Percentiles rank a stretch among this genome's conserved stretches.
phyloP scores from a whole-genome alignment of 495 filamentous ascomycete genomes.

The Aspergillus nidulans region DNA sequence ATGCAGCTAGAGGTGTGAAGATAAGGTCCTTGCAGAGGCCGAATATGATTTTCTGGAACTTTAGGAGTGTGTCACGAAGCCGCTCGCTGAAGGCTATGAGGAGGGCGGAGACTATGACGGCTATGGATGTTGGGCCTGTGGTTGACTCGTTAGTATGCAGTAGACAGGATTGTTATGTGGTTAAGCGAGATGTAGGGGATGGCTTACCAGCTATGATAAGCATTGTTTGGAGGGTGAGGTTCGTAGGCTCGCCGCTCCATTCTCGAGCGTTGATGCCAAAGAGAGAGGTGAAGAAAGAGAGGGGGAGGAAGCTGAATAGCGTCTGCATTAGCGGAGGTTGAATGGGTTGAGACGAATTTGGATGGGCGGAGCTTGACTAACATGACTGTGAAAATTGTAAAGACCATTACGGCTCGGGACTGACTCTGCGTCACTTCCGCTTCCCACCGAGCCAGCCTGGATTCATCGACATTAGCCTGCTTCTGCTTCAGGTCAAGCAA shows the following conservation, averaged over 20 bases:
- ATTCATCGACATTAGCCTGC: slow-evolving; percentile 65
- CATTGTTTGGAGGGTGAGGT: slow-evolving; percentile 30
- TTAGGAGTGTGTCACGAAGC: slow-evolving; percentile 28
- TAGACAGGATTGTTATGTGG: not conserved
- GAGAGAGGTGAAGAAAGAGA: slow-evolving; percentile 63
- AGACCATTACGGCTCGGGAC: slow-evolving; percentile 62
- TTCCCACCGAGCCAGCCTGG: slow-evolving; percentile 58
- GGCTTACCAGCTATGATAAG: slow-evolving; percentile 32
- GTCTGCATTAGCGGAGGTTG: not conserved
- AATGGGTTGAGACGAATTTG: slow-evolving; percentile 30
- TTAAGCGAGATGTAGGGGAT: not conserved
- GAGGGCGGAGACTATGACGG: slow-evolving; percentile 40
- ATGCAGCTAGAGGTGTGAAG: slow-evolving; percentile 9
- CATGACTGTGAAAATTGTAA: slow-evolving; percentile 65
- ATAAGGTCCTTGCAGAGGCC: slow-evolving; percentile 28
- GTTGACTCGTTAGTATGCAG: not conserved
- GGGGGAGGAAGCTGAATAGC: slow-evolving; percentile 48
- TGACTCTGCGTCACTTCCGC: slow-evolving; percentile 60
- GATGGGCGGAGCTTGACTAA: slow-evolving; percentile 41
- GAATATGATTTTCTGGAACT: slow-evolving; percentile 22
- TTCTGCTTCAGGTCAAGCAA: slow-evolving; percentile 66
- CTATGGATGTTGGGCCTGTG: slow-evolving; percentile 34
- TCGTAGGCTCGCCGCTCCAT: slow-evolving; percentile 47
- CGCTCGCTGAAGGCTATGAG: slow-evolving; percentile 40
- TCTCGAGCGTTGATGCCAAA: slow-evolving; percentile 64